Evolutionary conservation across 768 basidiomycete genomes (phyloP).

Genomic region (Naganishia onofrii): DNA sequence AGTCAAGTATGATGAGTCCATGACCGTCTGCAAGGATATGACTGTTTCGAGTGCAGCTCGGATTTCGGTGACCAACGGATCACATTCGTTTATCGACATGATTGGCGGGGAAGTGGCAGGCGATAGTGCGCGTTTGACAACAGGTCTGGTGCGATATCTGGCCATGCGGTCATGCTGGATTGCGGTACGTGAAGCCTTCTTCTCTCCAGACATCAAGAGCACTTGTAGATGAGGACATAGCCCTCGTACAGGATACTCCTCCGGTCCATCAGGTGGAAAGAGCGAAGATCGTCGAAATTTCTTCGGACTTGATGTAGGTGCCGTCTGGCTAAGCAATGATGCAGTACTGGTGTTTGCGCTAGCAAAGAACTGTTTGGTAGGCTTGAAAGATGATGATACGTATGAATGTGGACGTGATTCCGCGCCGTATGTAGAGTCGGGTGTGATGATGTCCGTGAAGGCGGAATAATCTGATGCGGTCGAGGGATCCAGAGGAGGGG

Average conservation of each 20-base stretch:
- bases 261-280: conserved; percentile 13
- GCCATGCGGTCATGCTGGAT: background rate
- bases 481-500: conserved; percentile 5
- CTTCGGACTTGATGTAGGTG: conserved; percentile 4
- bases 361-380: conserved; percentile 18
- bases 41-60: conserved; percentile 9
- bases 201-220: conserved; percentile 8
- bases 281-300: conserved; percentile 15
- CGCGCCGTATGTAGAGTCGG: background rate
- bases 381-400: conserved; percentile 20
- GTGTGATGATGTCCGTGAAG: conserved; percentile 18
- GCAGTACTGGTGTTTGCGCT: conserved; percentile 24
- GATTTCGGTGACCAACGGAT: conserved; percentile 8
- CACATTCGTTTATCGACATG: background rate
- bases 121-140: background rate
- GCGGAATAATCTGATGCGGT: conserved; percentile 21
- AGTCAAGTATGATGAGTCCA: background rate
- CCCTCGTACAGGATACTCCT: conserved; percentile 19
- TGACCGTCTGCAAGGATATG: conserved; percentile 1
- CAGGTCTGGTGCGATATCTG: background rate
- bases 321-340: conserved; percentile 17
- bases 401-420: conserved; percentile 8
- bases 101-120: conserved; percentile 3
- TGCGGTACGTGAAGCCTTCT: background rate
- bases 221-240: conserved; percentile 14